These are phyloP conservation scores for Lodderomyces orthopsilosis DNA, from an alignment of 1,139 yeast genomes.

Conservation along the genomic window DNA sequence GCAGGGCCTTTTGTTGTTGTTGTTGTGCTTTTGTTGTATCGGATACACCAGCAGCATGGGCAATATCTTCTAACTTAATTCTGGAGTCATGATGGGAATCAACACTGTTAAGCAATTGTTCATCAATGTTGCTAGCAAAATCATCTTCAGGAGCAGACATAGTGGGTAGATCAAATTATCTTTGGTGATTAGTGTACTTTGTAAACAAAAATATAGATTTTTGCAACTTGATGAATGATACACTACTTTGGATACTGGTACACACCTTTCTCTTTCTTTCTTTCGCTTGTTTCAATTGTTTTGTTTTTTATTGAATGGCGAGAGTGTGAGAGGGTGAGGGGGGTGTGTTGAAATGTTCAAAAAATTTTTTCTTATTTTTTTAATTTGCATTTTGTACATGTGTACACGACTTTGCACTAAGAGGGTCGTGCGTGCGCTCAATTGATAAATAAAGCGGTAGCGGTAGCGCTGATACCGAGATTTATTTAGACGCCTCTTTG, in stretches of 20 bases:
- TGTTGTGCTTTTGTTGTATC: not conserved
- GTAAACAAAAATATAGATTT: constrained; percentile 3
- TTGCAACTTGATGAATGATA: constrained; percentile 12
- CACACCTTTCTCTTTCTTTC: constrained; percentile 8
- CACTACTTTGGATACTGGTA: constrained; percentile 13
- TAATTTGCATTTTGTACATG: not conserved
- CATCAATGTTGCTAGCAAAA: constrained; percentile 45
- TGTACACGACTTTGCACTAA: not conserved
- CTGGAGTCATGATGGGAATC: constrained; percentile 17
- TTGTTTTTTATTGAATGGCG: not conserved
- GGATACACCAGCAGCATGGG: constrained; percentile 19
- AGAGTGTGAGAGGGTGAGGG: not conserved
- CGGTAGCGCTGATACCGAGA: not conserved
- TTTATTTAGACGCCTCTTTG: not conserved
- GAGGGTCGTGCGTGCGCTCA: too few species aligned
- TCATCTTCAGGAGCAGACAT: constrained; percentile 30
- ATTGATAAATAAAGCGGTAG: too few species aligned
- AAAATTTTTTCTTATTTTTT: not conserved
- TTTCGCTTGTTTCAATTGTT: not conserved
- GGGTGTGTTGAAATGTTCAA: constrained; percentile 6
- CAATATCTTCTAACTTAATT: constrained; percentile 34
- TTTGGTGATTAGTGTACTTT: too few species aligned
- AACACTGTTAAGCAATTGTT: constrained; percentile 39
- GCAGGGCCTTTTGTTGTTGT: not conserved
- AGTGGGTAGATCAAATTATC: too few species aligned